These are phyloP conservation scores for Taiozyma sp. DNA, from an alignment of 1,139 yeast species.

Conservation along the genomic window DNA sequence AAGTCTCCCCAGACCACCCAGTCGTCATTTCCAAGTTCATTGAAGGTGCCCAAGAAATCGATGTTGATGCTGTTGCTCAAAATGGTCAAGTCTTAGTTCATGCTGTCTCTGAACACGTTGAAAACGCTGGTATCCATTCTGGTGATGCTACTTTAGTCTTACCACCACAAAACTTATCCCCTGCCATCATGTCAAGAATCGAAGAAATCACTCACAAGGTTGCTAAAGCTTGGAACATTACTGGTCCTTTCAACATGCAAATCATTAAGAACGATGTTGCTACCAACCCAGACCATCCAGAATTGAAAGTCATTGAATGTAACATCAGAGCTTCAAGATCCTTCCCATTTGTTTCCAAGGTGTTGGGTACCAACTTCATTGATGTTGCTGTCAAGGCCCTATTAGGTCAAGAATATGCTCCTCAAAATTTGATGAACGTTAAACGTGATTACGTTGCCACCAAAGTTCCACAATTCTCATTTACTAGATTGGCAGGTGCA, in stretches of 20 bases:
- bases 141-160: slow-evolving; percentile 96
- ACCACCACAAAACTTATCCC: slow-evolving; percentile 78
- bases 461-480: slow-evolving; percentile 96
- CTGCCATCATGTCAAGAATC: slow-evolving; percentile 53
- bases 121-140: slow-evolving; percentile 97
- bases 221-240: slow-evolving; percentile 89
- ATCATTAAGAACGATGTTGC: slow-evolving; percentile 65
- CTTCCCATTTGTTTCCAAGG: slow-evolving; percentile 98
- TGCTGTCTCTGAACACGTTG: slow-evolving; percentile 97
- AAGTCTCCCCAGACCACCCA: slow-evolving; percentile 88
- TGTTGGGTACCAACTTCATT: slow-evolving; percentile 87
- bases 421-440: slow-evolving; percentile 62
- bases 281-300: slow-evolving; percentile 36
- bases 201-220: slow-evolving; percentile 87
- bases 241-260: slow-evolving; percentile 99
- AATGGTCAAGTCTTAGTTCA: slow-evolving; percentile 87
- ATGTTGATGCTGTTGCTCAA: slow-evolving; percentile 92
- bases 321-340: slow-evolving; percentile 98
- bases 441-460: slow-evolving; percentile 77
- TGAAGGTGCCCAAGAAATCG: slow-evolving; percentile 94
- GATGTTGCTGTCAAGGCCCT: slow-evolving; percentile 91
- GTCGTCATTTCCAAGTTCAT: slow-evolving; percentile 96
- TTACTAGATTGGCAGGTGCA: slow-evolving; percentile 97
- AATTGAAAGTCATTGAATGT: slow-evolving; percentile 93
- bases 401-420: slow-evolving; percentile 60